phyloP scores from a whole-genome alignment of 2,329 filamentous ascomycete genomes.

The Paracamarosporium sp. region DNA sequence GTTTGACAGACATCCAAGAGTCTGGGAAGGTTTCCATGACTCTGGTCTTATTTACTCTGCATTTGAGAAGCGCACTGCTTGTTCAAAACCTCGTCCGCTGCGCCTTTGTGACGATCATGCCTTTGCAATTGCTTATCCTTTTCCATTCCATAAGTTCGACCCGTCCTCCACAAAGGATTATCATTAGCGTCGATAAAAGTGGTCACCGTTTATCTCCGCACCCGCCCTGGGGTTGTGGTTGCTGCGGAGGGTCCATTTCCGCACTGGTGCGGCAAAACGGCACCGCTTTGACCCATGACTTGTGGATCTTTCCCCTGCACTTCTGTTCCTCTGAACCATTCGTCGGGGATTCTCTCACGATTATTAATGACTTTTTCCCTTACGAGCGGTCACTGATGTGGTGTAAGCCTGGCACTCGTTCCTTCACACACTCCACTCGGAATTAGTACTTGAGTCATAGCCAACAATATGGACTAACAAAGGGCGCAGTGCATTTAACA shows the following conservation, averaged over 20 bases:
- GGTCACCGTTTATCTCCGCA: not conserved
- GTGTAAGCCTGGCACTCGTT: not conserved
- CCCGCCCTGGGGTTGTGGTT: not conserved
- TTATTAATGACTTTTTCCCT: not conserved
- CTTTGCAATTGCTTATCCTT: not conserved
- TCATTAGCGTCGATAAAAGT: not conserved
- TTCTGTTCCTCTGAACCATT: not conserved
- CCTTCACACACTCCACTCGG: not conserved
- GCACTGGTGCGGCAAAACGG: not conserved
- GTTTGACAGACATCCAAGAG: not conserved
- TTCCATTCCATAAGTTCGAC: not conserved
- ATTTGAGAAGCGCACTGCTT: not conserved
- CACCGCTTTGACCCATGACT: conserved; percentile 3
- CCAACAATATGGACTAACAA: not conserved
- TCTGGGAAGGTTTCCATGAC: not conserved
- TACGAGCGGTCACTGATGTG: not conserved
- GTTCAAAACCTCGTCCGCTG: not conserved
- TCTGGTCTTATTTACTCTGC: not conserved
- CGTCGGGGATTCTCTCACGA: not conserved
- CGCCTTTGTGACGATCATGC: not conserved
- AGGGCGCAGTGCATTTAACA: not conserved
- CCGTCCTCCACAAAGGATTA: not conserved
- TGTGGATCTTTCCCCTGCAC: not conserved
- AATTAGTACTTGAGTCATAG: not conserved
- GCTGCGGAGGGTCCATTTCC: not conserved